A percentile compares a stretch with the other conserved stretches of the same genome.
These are phyloP conservation scores for Cutaneotrichosporon mucoides DNA, from an alignment of 1,284 basidiomycete genomes.

Conservation along the genomic window DNA sequence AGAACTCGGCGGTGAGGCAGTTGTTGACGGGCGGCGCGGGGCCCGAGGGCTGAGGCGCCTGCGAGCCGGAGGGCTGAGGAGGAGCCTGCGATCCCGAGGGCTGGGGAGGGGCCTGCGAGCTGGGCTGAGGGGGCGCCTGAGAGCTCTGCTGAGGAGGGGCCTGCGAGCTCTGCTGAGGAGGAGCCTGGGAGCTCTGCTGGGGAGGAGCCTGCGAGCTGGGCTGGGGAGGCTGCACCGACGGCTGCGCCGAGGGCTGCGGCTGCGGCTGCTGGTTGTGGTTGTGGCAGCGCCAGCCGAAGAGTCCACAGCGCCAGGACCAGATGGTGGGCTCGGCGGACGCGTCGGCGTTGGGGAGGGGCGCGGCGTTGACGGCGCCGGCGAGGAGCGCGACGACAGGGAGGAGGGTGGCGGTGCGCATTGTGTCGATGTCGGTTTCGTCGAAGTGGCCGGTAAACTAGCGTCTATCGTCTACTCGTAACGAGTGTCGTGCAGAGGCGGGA, in stretches of 20 bases:
- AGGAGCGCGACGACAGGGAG: not conserved
- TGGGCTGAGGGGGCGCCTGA: not conserved
- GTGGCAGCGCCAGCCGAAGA: not conserved
- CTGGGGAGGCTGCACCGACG: not conserved
- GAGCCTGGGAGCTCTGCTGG: not conserved
- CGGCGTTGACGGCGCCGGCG: not conserved
- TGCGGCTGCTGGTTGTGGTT: not conserved
- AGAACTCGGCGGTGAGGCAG: not conserved
- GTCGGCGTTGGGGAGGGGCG: not conserved
- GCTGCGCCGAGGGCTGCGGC: not conserved
- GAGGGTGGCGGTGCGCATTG: not conserved
- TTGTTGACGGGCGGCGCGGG: not conserved
- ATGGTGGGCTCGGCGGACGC: not conserved
- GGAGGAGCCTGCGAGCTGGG: not conserved
- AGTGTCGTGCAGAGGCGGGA: too few relatives aligned
- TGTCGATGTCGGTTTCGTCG: not conserved
- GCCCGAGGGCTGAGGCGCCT: not conserved
- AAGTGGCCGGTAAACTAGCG: too few relatives aligned
- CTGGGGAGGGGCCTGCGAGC: not conserved
- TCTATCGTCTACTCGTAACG: too few relatives aligned
- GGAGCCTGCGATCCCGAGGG: not conserved
- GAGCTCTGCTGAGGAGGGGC: not conserved
- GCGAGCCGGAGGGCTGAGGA: not conserved
- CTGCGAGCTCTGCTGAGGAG: not conserved
- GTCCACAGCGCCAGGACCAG: not conserved